Evolutionary conservation across 768 basidiomycete species (phyloP).

Genomic region (Amanita subjunquillea): DNA sequence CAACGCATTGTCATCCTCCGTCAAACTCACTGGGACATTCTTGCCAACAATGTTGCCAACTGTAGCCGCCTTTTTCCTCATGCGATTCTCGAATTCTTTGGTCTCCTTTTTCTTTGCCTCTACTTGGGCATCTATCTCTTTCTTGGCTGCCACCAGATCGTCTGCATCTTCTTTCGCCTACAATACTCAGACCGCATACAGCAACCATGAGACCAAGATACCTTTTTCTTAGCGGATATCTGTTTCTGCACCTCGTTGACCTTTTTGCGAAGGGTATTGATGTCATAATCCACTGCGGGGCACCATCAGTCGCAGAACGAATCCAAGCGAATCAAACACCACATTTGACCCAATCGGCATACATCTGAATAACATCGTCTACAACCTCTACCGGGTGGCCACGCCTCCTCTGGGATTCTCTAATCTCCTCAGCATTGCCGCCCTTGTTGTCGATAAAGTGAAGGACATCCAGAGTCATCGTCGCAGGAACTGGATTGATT

Average conservation of each 20-base stretch:
- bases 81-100: constrained; percentile 62
- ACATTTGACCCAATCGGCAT: constrained; percentile 92
- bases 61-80: constrained; percentile 71
- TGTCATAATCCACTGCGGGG: constrained; percentile 76
- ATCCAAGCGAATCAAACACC: constrained; percentile 21
- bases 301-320: neutral
- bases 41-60: constrained; percentile 93
- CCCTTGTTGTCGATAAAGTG: constrained; percentile 82
- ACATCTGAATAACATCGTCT: constrained; percentile 89
- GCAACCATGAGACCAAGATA: constrained; percentile 12
- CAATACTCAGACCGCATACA: neutral
- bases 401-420: constrained; percentile 87
- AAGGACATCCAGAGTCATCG: constrained; percentile 77
- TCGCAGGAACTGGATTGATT: constrained; percentile 3
- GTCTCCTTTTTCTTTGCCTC: constrained; percentile 67
- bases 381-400: constrained; percentile 86
- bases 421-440: constrained; percentile 83
- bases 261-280: constrained; percentile 67
- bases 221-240: constrained; percentile 92
- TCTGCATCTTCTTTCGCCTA: constrained; percentile 90
- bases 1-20: constrained; percentile 91
- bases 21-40: constrained; percentile 73
- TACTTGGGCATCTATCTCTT: constrained; percentile 73
- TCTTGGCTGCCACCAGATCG: constrained; percentile 79
- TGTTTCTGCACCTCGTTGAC: constrained; percentile 91